A percentile compares a stretch with the other conserved stretches of the same genome.
Evolutionary conservation across 2,329 filamentous ascomycete genomes (phyloP).

Genomic region (Fonsecaea monophora): DNA sequence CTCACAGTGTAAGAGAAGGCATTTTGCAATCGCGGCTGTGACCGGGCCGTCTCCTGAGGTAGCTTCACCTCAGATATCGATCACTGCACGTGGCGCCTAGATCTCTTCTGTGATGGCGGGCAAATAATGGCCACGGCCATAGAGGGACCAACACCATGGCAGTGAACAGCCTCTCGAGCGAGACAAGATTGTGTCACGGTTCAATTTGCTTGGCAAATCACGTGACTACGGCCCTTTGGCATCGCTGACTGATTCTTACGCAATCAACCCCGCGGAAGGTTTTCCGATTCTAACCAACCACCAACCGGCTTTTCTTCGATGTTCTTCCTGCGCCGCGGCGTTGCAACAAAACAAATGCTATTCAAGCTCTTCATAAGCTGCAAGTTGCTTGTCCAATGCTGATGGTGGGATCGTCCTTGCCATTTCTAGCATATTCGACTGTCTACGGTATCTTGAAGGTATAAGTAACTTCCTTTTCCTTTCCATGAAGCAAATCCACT

Average conservation of each 20-base stretch:
- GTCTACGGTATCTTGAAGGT: conserved; percentile 7
- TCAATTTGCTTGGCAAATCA: neutral
- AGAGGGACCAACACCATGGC: too few relatives aligned
- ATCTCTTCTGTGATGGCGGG: neutral
- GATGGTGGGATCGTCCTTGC: conserved; percentile 13
- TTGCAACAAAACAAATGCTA: neutral
- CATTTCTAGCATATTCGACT: conserved; percentile 33
- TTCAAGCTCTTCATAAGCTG: conserved; percentile 21
- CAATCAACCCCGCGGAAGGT: conserved; percentile 26
- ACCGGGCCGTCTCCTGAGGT: neutral
- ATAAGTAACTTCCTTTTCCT: conserved; percentile 29
- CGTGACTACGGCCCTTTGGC: neutral
- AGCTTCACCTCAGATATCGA: neutral
- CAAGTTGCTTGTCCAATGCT: conserved; percentile 7
- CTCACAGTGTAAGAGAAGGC: neutral
- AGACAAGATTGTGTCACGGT: neutral
- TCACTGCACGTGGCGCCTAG: neutral
- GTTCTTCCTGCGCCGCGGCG: neutral
- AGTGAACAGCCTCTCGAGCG: neutral
- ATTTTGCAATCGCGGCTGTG: neutral
- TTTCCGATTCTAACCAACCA: conserved; percentile 5
- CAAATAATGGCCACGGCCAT: neutral
- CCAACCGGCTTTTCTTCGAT: neutral
- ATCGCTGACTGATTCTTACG: conserved; percentile 37
- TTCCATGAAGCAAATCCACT: conserved; percentile 27